phyloP scores from a whole-genome alignment of 176 grass and related monocot genomes.

The Rhipidocladum racemiflorum region DNA sequence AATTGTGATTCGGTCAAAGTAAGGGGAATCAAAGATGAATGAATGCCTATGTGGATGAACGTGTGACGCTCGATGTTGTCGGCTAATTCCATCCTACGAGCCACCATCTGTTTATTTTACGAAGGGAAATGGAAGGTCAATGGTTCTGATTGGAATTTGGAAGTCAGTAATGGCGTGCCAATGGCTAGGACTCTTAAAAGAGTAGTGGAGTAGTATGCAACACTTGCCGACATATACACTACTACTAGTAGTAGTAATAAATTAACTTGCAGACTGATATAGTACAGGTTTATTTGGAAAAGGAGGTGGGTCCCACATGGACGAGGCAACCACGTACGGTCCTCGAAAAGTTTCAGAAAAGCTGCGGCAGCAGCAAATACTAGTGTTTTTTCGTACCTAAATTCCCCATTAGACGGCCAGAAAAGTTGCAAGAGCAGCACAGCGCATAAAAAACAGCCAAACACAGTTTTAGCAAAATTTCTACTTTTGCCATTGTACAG shows the following conservation, averaged over 20 bases:
- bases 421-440: background rate
- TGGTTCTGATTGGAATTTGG: background rate
- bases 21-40: background rate
- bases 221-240: background rate
- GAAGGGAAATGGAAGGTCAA: no score
- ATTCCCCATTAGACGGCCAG: slow-evolving; percentile 10
- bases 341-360: background rate
- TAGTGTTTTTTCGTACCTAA: slow-evolving; percentile 16
- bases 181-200: background rate
- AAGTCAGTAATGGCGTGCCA: background rate
- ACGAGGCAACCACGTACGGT: slow-evolving; percentile 2
- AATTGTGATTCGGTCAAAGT: slow-evolving; percentile 1
- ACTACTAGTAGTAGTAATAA: background rate
- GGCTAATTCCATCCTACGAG: background rate
- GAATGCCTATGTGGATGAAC: background rate
- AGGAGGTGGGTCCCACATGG: background rate
- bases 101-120: background rate
- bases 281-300: background rate
- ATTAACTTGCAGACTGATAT: no score
- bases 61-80: background rate
- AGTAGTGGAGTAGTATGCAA: background rate
- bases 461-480: background rate
- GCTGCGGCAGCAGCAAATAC: background rate
- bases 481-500: background rate
- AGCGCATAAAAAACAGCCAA: background rate